Conservation (phyloP, 148 eudicot species). For the Fallopia convolvulus region DNA sequence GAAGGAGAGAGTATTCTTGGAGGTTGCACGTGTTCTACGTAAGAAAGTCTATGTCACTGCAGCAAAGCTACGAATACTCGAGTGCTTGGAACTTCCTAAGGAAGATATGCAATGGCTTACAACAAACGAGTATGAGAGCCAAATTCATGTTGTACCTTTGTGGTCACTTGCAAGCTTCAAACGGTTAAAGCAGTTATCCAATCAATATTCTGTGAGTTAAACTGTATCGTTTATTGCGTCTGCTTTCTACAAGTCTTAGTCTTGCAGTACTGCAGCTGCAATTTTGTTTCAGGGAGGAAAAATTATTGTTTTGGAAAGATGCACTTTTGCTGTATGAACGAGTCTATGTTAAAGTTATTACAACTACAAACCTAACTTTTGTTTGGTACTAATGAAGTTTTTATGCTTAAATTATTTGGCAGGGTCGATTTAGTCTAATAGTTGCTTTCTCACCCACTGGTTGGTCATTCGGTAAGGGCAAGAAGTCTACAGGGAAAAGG, state of each 20-base stretch:
- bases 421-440: conserved; percentile 71
- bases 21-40: conserved; percentile 73
- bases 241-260: neutral
- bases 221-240: neutral
- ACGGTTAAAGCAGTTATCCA: conserved; percentile 65
- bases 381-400: neutral
- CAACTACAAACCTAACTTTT: neutral
- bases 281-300: neutral
- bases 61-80: conserved; percentile 71
- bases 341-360: neutral
- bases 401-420: conserved; percentile 14
- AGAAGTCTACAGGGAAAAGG: conserved; percentile 74
- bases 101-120: conserved; percentile 93
- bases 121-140: conserved; percentile 65
- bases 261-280: neutral
- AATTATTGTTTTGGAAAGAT: neutral
- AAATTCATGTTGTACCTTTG: conserved; percentile 93
- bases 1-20: conserved; percentile 81
- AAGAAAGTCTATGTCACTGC: conserved; percentile 67
- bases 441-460: conserved; percentile 97
- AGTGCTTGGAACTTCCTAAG: conserved; percentile 61
- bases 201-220: conserved; percentile 62
- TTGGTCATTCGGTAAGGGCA: conserved; percentile 88
- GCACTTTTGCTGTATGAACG: neutral
- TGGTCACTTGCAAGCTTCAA: conserved; percentile 95